Conservation (phyloP, 75 land plant species). For the Azolla pinnata region DNA sequence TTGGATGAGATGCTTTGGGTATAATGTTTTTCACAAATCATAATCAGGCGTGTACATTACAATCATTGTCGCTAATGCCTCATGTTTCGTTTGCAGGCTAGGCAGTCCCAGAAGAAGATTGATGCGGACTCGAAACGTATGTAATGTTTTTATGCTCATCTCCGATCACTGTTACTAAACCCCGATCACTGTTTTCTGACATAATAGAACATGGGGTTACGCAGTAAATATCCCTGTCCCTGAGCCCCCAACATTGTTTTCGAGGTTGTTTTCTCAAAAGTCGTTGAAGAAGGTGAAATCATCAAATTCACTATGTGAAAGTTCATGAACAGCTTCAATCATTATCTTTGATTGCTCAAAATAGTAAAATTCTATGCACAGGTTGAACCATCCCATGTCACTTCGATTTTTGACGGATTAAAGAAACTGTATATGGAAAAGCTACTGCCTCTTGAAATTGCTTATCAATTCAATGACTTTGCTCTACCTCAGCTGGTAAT, state of each 20-base stretch:
- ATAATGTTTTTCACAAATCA: too few relatives aligned
- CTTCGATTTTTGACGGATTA: slow-evolving; percentile 88
- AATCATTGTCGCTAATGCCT: background rate
- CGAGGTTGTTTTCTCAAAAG: slow-evolving; percentile 23
- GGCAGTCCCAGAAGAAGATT: too few relatives aligned
- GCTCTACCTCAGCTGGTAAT: slow-evolving; percentile 73
- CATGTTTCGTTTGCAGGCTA: background rate
- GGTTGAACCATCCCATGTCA: slow-evolving; percentile 57
- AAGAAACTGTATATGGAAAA: slow-evolving; percentile 77
- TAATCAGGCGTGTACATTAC: background rate
- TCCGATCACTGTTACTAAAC: too few relatives aligned
- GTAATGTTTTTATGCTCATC: too few relatives aligned
- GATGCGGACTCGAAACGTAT: too few relatives aligned
- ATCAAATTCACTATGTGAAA: background rate
- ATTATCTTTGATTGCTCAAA: background rate
- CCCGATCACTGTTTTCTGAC: too few relatives aligned
- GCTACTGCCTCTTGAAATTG: slow-evolving; percentile 79
- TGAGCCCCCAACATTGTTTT: slow-evolving; percentile 13
- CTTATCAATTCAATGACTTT: slow-evolving; percentile 89
- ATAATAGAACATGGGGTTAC: too few relatives aligned
- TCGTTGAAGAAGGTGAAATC: slow-evolving; percentile 11
- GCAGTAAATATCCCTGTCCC: too few relatives aligned
- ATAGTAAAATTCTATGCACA: slow-evolving; percentile 8
- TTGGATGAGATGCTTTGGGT: slow-evolving; percentile 62
- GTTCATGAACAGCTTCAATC: background rate